Percentiles rank a stretch among this genome's conserved stretches.
Conservation (phyloP, 2,329 filamentous ascomycete species). For the Chrysosporium queenslandicum region DNA sequence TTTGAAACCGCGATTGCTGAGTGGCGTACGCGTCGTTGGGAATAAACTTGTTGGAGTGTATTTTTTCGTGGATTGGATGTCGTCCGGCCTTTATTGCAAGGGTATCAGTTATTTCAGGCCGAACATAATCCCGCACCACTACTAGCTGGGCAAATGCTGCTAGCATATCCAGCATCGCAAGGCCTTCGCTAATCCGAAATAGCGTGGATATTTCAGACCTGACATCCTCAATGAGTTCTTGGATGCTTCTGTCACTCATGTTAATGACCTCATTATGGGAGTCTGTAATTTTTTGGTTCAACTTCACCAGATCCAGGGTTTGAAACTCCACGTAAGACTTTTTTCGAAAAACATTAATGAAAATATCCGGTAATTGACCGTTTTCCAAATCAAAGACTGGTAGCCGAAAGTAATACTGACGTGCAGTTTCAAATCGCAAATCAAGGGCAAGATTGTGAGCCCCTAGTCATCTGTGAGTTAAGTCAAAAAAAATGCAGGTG, state of each 20-base stretch:
- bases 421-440: constrained; percentile 64
- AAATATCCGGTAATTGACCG: constrained; percentile 50
- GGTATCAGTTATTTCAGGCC: constrained; percentile 58
- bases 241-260: constrained; percentile 68
- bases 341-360: constrained; percentile 67
- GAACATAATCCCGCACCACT: constrained; percentile 55
- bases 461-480: constrained; percentile 32
- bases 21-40: constrained; percentile 86
- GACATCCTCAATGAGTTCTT: constrained; percentile 62
- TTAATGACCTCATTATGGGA: constrained; percentile 74
- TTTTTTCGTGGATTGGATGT: constrained; percentile 70
- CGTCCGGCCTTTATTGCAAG: constrained; percentile 64
- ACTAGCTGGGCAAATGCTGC: constrained; percentile 64
- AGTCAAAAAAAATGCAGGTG: neutral
- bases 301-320: constrained; percentile 71
- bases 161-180: constrained; percentile 81
- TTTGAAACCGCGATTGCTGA: constrained; percentile 71
- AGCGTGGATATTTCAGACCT: constrained; percentile 59
- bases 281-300: constrained; percentile 66
- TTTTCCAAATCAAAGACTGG: constrained; percentile 53
- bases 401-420: constrained; percentile 71
- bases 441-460: constrained; percentile 51
- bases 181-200: constrained; percentile 75
- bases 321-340: constrained; percentile 77
- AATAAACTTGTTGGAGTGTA: constrained; percentile 59